Base-by-base conservation (phyloP, 2,329 filamentous ascomycete genomes). In the Apiospora pterosperma region DNA sequence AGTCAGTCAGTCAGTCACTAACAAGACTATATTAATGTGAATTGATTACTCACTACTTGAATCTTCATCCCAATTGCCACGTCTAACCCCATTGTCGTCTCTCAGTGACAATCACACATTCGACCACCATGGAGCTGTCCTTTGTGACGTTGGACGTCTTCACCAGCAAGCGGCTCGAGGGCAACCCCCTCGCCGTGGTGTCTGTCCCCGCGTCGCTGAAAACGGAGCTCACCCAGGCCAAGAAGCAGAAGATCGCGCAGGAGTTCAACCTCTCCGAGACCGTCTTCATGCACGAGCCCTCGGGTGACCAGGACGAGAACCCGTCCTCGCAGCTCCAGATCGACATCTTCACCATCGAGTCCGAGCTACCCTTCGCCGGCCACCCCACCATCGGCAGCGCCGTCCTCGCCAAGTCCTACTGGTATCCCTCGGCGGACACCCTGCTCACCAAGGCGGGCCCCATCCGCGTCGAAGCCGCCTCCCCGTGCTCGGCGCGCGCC, bases 231-330 rank as follows among this genome's bases (percentile, higher is more conserved):
- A 78, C 80, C 2, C 82, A 85, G 69, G 75, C 76, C 2, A 81
- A 81, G 69, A 89, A 90, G 73, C 85, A 88, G 71, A 72, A 76
- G 66, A 84, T 90, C 67, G 86, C 88, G 44, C 77, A 80, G 66
- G 88, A 90, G 74, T 90, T 90, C 78, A 88, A 87, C 74, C 83
- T 87, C 69, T 87, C 85, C 48, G 87, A 89, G 75, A 89, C 87
- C 1, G 84, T 88, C 48, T 90, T 90, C 72, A 74, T 89, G 48
- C 85, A 89, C 75, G 80, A 84, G 38, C 65, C 69, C 48, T 69
- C 72, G 42, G 67, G 70, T 11, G 38, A 19, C 21, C 10, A 31
- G 34, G 5, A 19, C 12, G 11, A 19, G 4, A 11, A 3, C 3
- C 5, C 5, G 44, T 12, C 44, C 19, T n/a, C 60, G 16, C 36